Evolutionary conservation across 768 basidiomycete genomes (phyloP).

Genomic region (Lactarius evosmus): DNA sequence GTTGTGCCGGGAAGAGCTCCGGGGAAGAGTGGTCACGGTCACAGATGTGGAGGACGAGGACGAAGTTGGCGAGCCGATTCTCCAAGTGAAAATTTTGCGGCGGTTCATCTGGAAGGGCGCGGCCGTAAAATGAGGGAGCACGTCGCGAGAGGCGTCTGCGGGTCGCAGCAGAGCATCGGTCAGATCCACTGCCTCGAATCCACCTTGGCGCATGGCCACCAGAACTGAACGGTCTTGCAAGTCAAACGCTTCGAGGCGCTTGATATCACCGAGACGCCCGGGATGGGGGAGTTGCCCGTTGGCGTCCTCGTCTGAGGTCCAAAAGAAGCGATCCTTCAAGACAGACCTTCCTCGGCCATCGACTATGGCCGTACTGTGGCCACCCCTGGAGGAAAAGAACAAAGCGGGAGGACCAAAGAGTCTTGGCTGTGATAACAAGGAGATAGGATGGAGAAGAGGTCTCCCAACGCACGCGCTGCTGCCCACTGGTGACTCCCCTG

Average conservation of each 20-base stretch:
- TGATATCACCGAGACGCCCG: slow-evolving; percentile 74
- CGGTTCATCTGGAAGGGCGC: slow-evolving; percentile 60
- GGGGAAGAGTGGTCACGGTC: slow-evolving; percentile 7
- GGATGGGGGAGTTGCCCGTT: slow-evolving; percentile 37
- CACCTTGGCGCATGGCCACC: slow-evolving; percentile 84
- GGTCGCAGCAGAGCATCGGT: slow-evolving; percentile 76
- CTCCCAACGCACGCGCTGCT: slow-evolving; percentile 41
- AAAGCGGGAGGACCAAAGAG: slow-evolving; percentile 86
- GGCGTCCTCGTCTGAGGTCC: slow-evolving; percentile 64
- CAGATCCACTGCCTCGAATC: slow-evolving; percentile 77
- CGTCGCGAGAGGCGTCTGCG: slow-evolving; percentile 72
- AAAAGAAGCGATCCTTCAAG: slow-evolving; percentile 73
- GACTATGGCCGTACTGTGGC: slow-evolving; percentile 84
- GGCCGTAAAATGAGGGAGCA: slow-evolving; percentile 68
- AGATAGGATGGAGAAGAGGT: slow-evolving; percentile 68
- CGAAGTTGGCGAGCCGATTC: slow-evolving; percentile 63
- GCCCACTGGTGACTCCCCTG: slow-evolving; percentile 32
- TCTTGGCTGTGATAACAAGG: slow-evolving; percentile 69
- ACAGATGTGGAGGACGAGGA: neutral
- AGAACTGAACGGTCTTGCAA: slow-evolving; percentile 70
- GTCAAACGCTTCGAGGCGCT: slow-evolving; percentile 80
- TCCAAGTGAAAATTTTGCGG: slow-evolving; percentile 77
- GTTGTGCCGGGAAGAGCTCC: slow-evolving; percentile 41
- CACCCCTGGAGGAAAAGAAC: slow-evolving; percentile 86
- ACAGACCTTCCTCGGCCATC: slow-evolving; percentile 84